Conservation (phyloP, 306 rosid species). For the Ziziphus jujuba region DNA sequence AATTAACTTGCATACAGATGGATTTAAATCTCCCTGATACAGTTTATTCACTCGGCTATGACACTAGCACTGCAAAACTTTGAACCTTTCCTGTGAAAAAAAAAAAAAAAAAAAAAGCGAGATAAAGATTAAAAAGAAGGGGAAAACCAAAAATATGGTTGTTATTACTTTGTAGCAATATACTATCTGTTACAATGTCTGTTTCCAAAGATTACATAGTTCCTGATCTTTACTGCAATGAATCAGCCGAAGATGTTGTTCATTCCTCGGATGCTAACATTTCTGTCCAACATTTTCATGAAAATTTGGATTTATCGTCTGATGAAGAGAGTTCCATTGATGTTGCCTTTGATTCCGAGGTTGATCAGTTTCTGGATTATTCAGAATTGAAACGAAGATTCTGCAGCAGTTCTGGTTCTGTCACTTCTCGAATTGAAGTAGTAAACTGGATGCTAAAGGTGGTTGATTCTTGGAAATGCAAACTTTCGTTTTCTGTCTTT, state of each 20-base stretch:
- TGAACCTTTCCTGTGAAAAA: too few species aligned
- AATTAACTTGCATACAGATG: background rate
- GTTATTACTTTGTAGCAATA: background rate
- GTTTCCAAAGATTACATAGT: slow-evolving; percentile 15
- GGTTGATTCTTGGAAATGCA: background rate
- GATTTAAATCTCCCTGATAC: background rate
- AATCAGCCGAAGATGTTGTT: slow-evolving; percentile 27
- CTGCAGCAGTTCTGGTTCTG: slow-evolving; percentile 13
- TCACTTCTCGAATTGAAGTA: slow-evolving; percentile 34
- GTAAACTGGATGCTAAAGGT: slow-evolving; percentile 48
- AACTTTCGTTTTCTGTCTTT: background rate
- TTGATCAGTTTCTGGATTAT: slow-evolving; percentile 29
- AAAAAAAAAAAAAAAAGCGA: too few species aligned
- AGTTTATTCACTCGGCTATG: too few species aligned
- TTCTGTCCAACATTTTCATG: background rate
- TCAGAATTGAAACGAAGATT: slow-evolving; percentile 16
- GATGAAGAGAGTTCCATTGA: slow-evolving; percentile 27
- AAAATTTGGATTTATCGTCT: slow-evolving; percentile 14
- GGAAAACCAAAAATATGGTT: background rate
- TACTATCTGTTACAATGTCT: slow-evolving; percentile 28
- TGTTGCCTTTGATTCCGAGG: slow-evolving; percentile 34
- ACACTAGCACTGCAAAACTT: too few species aligned
- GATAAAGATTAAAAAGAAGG: too few species aligned
- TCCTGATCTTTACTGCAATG: slow-evolving; percentile 38
- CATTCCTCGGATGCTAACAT: slow-evolving; percentile 26